Conservation (phyloP, 2,329 filamentous ascomycete genomes). For the Tolypocladium sp. region DNA sequence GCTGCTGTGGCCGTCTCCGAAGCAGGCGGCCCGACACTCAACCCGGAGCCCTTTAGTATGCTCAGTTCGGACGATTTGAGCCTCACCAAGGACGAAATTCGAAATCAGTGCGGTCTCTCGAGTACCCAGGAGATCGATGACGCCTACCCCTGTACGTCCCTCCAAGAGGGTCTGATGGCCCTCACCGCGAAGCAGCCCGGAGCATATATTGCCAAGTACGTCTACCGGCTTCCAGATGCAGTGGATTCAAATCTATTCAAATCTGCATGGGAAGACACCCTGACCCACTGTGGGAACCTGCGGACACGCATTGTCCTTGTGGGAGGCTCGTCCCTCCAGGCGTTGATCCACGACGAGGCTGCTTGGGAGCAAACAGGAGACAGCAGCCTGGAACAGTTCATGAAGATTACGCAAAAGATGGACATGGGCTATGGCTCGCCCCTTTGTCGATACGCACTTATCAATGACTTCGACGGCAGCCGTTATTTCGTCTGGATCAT, state of each 20-base stretch:
- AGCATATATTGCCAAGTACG: conserved; percentile 23
- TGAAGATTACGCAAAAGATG: background rate
- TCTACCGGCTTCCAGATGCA: conserved; percentile 9
- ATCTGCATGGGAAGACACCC: conserved; percentile 14
- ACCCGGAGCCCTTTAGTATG: background rate
- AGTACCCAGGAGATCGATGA: background rate
- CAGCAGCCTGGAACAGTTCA: background rate
- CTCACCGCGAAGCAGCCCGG: conserved; percentile 19
- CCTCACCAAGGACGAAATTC: background rate
- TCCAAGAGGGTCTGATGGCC: conserved; percentile 29
- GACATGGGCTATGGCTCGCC: background rate
- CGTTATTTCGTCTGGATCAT: conserved; percentile 1
- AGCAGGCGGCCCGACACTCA: background rate
- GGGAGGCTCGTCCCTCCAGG: conserved; percentile 2
- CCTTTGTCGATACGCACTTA: conserved; percentile 1
- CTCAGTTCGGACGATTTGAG: background rate
- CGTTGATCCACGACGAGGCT: background rate
- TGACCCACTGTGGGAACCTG: conserved; percentile 3
- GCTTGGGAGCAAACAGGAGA: background rate
- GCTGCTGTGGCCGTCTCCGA: background rate
- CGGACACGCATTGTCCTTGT: conserved; percentile 6
- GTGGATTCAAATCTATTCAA: conserved; percentile 15
- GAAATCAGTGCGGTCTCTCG: background rate
- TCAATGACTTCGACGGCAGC: background rate
- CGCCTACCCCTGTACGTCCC: conserved; percentile 22